A percentile compares a stretch with the other conserved stretches of the same genome.
These are phyloP conservation scores for Melaleuca alternifolia DNA, from an alignment of 345 rosid species.

Conservation along the genomic window DNA sequence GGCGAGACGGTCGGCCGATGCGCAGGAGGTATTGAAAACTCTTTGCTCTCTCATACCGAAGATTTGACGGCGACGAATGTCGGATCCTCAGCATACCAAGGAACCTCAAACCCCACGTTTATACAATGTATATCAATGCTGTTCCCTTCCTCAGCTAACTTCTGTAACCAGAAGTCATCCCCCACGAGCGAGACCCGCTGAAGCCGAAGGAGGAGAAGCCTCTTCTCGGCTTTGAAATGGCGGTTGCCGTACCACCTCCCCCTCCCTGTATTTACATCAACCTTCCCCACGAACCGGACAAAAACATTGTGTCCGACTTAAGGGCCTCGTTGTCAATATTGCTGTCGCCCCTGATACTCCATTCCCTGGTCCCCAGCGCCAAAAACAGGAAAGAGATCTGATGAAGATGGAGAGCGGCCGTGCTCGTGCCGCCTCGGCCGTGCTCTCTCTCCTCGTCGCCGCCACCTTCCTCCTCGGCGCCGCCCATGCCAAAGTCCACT, in stretches of 20 bases:
- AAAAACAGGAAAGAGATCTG: not conserved
- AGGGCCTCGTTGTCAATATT: not conserved
- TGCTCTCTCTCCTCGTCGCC: not conserved
- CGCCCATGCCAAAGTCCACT: not conserved
- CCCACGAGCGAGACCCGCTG: not conserved
- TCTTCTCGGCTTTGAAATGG: not conserved
- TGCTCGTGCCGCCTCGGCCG: not conserved
- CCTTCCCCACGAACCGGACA: not conserved
- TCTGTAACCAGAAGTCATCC: not conserved
- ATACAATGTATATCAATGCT: too few species aligned
- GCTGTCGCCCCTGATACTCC: not conserved
- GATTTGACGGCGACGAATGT: not conserved
- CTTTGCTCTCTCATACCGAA: not conserved
- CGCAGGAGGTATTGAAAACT: not conserved
- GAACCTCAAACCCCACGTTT: not conserved
- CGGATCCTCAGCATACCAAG: not conserved
- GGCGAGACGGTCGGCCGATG: not conserved
- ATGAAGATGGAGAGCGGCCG: not conserved
- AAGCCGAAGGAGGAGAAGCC: not conserved
- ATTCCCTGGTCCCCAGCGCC: not conserved
- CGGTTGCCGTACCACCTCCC: not conserved
- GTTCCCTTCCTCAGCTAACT: not conserved
- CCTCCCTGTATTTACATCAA: not conserved
- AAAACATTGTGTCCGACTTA: not conserved
- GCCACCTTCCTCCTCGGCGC: not conserved